These are phyloP conservation scores for Phytophthora palmivora DNA, from an alignment of 352 stramenopile genomes.

Conservation along the genomic window DNA sequence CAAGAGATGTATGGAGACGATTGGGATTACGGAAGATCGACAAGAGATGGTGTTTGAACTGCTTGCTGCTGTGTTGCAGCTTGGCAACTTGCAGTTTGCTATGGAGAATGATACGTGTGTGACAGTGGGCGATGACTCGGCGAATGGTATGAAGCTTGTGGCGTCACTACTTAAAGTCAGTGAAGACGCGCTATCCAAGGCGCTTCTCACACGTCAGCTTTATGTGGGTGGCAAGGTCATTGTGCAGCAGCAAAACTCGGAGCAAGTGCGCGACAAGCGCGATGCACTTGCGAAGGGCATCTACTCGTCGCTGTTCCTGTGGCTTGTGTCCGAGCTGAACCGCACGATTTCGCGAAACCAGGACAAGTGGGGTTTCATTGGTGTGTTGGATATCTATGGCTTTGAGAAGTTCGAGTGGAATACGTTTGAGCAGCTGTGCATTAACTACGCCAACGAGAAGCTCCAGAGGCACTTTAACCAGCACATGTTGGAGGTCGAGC, in stretches of 20 bases:
- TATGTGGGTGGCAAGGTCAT: conserved; percentile 92
- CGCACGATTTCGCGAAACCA: conserved; percentile 84
- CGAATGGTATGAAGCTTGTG: conserved; percentile 62
- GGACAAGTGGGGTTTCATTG: conserved; percentile 93
- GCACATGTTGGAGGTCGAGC: conserved; percentile 97
- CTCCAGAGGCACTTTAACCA: conserved; percentile 95
- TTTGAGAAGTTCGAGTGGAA: conserved; percentile 98
- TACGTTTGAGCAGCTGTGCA: conserved; percentile 97
- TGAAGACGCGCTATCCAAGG: conserved; percentile 73
- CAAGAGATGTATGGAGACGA: conserved; percentile 86
- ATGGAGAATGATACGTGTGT: conserved; percentile 87
- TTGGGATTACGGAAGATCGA: conserved; percentile 83
- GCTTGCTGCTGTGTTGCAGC: conserved; percentile 84
- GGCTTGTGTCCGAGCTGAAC: conserved; percentile 92
- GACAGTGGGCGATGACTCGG: conserved; percentile 53
- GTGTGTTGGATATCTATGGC: conserved; percentile 97
- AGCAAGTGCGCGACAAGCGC: conserved; percentile 89
- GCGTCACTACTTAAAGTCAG: conserved; percentile 82
- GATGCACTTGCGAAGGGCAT: conserved; percentile 93
- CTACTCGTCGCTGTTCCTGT: conserved; percentile 93
- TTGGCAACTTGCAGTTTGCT: conserved; percentile 89
- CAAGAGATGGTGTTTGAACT: conserved; percentile 90
- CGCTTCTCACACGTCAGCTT: conserved; percentile 83
- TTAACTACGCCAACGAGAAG: conserved; percentile 97
- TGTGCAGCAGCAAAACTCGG: conserved; percentile 88